Evolutionary conservation across 2,329 filamentous ascomycete species (phyloP), one percentile per base, ranked within the genome.

Genomic region (Leptoxyphium fumago): DNA sequence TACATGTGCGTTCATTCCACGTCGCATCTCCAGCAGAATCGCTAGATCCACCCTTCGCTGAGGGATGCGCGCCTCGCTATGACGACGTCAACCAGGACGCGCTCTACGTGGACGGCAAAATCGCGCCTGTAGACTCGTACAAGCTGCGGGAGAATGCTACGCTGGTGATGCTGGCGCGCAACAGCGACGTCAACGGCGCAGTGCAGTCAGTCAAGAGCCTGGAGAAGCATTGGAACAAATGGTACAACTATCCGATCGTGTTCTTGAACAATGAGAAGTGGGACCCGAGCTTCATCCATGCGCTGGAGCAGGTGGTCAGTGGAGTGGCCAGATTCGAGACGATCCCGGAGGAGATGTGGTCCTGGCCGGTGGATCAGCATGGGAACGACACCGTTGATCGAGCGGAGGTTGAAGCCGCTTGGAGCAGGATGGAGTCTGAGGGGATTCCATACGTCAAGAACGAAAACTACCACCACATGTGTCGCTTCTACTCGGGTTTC

Each of bases 251-350:
- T 49, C 67, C 67, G 3, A 61, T 66, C 46, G 52, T 71, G 29
- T 70, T 71, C 48, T 58, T 71, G 44, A 71, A 71, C 53, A 62
- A 71, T 54, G 57, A 69, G 48, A 55, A 59, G 7, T 71, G 64
- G 61, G 58, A 63, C 40, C 46, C 58, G 10, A 57, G 54, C 40
- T 70, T 71, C 46, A 55, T 67, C 38, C 47, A 40, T 21, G 5
- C 38, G 11, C 14, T 40, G 38, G 11, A 18, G 13, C 13, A 11
- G 13, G 17, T 53, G 11, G 54, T 56, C 32, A 54, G 70, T 46
- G 64, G 63, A 46, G 50, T 55, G 39, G 64, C 59, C 10, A 57
- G 57, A 7, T 70, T 70, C 48, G 67, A 69, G 50, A 59, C 63
- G 14, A 64, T 71, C 29, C 61, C 65, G 1, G 48, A 51, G 38